phyloP scores from a whole-genome alignment of 768 basidiomycete genomes.

The Naganishia onofrii region DNA sequence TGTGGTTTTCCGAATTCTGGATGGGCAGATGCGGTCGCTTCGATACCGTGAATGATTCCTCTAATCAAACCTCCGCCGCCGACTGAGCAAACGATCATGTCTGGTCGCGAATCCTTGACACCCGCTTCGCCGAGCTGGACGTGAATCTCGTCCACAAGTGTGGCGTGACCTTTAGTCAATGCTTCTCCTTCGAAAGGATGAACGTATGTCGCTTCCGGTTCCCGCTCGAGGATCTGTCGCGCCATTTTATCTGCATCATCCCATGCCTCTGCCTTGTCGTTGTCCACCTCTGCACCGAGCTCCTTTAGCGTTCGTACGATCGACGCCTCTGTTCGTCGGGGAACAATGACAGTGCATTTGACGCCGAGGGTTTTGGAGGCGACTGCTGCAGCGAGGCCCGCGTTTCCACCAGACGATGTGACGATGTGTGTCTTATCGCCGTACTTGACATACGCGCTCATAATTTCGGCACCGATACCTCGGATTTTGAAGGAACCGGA shows the following conservation, averaged over 20 bases:
- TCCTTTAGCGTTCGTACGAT: constrained; percentile 37
- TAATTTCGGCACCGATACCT: constrained; percentile 32
- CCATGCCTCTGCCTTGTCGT: constrained; percentile 36
- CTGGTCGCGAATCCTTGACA: constrained; percentile 21
- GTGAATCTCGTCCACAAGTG: constrained; percentile 39
- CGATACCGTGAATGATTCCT: constrained; percentile 40
- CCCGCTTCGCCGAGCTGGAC: constrained; percentile 31
- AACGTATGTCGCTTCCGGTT: constrained; percentile 39
- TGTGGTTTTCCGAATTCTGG: constrained; percentile 22
- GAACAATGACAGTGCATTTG: constrained; percentile 40
- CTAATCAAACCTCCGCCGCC: constrained; percentile 45
- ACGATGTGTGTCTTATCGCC: constrained; percentile 35
- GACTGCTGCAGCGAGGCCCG: constrained; percentile 34
- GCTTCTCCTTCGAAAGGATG: constrained; percentile 45
- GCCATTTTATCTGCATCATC: constrained; percentile 40
- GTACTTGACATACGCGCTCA: constrained; percentile 9
- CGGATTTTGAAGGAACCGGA: constrained; percentile 46
- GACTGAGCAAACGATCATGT: constrained; percentile 41
- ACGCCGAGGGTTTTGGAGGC: constrained; percentile 27
- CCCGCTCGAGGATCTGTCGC: constrained; percentile 10
- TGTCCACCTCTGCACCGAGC: constrained; percentile 40
- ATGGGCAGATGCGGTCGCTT: background rate
- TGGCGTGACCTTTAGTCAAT: constrained; percentile 40
- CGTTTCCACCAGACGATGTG: constrained; percentile 45
- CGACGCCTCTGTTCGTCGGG: constrained; percentile 31